phyloP scores from a whole-genome alignment of 73 alveolate species.

The Stentor roeselii region DNA sequence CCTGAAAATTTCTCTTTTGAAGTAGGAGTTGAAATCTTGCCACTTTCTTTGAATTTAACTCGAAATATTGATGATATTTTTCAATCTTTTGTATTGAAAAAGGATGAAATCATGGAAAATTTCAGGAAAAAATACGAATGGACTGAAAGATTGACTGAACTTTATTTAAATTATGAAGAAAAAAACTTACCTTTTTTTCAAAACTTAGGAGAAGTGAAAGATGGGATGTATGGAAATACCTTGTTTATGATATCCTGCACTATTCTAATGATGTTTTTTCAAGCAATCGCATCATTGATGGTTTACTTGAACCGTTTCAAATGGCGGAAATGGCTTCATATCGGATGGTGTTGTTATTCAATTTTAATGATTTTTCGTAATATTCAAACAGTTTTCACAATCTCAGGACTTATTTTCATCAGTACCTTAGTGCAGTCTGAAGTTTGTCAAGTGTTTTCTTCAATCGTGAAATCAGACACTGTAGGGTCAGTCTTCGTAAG shows the following conservation, averaged over 20 bases:
- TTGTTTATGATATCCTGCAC: background rate
- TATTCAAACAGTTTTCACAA: background rate
- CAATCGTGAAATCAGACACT: background rate
- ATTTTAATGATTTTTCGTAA: background rate
- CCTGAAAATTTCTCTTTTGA: background rate
- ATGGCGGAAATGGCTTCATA: slow-evolving; percentile 9
- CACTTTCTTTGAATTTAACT: background rate
- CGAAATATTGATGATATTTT: background rate
- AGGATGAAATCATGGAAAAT: background rate
- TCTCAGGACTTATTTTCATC: background rate
- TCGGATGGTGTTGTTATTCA: slow-evolving; percentile 5
- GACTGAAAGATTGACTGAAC: background rate
- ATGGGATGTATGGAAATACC: background rate
- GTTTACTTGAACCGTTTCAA: background rate
- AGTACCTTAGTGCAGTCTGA: background rate
- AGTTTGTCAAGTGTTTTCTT: background rate
- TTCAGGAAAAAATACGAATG: background rate
- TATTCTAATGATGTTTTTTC: background rate
- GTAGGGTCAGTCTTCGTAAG: background rate
- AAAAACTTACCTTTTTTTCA: background rate
- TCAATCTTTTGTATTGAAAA: background rate
- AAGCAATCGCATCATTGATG: background rate
- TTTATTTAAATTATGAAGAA: background rate
- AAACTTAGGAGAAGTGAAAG: background rate
- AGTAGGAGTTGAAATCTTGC: background rate